Conservation (phyloP, 2,329 filamentous ascomycete species). For the Chrysoporthe puriensis region DNA sequence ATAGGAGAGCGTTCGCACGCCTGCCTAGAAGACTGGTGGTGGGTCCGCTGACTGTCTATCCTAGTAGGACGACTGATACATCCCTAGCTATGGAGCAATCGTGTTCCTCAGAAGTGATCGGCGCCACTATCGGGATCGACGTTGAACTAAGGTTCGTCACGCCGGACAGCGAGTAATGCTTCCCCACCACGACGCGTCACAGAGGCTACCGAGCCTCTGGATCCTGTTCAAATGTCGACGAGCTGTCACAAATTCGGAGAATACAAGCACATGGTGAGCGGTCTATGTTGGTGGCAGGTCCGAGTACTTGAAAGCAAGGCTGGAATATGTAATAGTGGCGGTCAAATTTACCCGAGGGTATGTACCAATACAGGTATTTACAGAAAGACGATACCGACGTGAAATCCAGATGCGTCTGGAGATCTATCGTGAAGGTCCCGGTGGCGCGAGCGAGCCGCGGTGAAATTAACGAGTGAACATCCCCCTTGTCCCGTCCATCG, state of each 20-base stretch:
- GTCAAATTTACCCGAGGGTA: too few species aligned
- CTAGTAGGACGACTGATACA: too few species aligned
- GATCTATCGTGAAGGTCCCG: not conserved
- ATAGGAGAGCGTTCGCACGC: not conserved
- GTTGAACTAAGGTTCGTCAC: not conserved
- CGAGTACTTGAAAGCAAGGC: too few species aligned
- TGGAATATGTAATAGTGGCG: too few species aligned
- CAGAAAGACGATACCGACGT: too few species aligned
- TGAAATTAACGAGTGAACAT: not conserved
- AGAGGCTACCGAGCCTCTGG: too few species aligned
- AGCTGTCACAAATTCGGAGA: too few species aligned
- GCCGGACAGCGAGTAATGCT: not conserved
- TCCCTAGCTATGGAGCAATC: not conserved
- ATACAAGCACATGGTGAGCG: too few species aligned
- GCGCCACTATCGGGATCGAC: conserved; percentile 2
- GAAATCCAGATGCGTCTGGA: not conserved
- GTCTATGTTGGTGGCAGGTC: too few species aligned
- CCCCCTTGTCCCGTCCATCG: not conserved
- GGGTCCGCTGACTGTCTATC: not conserved
- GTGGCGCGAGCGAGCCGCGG: not conserved
- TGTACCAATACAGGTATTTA: too few species aligned
- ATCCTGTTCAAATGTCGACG: too few species aligned
- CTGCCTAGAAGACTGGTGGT: not conserved
- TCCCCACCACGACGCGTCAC: not conserved
- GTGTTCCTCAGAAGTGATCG: not conserved